Evolutionary conservation across 306 rosid species (phyloP).

Genomic region (Canavalia gladiata): DNA sequence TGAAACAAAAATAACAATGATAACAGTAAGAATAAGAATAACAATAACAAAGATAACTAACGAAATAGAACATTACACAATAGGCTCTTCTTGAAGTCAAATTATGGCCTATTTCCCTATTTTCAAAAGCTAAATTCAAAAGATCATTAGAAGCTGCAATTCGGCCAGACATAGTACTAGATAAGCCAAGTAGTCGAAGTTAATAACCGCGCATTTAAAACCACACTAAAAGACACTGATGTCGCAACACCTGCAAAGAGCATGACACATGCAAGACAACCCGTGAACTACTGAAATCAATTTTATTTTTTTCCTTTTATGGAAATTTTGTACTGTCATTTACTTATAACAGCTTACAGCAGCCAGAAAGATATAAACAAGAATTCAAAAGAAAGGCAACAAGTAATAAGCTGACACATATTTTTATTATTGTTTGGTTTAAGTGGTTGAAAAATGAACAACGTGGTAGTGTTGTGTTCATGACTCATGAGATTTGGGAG

Average conservation of each 20-base stretch:
- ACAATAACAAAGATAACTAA: not conserved
- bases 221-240: not conserved
- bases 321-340: not conserved
- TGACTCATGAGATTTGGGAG: no score
- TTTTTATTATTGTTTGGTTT: no score
- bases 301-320: not conserved
- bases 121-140: not conserved
- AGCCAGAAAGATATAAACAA: no score
- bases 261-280: conserved; percentile 34
- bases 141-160: conserved; percentile 6
- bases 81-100: conserved; percentile 25
- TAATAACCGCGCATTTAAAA: not conserved
- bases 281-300: conserved; percentile 32
- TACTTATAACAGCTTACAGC: no score
- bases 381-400: no score
- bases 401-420: no score
- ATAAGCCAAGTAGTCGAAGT: not conserved
- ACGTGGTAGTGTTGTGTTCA: no score
- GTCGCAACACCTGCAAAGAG: not conserved
- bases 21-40: not conserved
- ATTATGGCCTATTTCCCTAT: not conserved
- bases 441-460: no score
- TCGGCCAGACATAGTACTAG: not conserved
- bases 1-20: not conserved
- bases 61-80: conserved; percentile 23